Base-by-base conservation (phyloP, 2,329 filamentous ascomycete species). In the Fusarium sp. region DNA sequence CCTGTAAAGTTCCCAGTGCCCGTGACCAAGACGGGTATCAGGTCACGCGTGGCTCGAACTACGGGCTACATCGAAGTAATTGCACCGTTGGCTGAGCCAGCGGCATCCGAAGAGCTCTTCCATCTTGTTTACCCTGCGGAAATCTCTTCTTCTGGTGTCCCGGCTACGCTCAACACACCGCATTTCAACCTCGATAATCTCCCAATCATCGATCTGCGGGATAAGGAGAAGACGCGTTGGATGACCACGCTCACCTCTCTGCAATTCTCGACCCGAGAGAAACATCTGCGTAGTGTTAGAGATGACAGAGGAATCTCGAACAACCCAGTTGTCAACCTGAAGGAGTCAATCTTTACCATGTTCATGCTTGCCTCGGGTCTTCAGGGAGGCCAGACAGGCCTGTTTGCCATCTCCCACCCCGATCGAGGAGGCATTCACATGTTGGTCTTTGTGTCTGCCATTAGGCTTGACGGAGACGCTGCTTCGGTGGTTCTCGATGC, bases 261-360 rank as follows among this genome's bases (percentile, higher is more conserved):
- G 33, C 78, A 77, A 29, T 84, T 83, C 72, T 84, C 82, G 2
- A 40, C 74, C 2, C 77, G 80, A 13, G 83, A 86, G 68, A 80
- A 77, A 58, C 59, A 55, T 3, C 58, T 81, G 1, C 80, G 82
- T 4, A 74, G 79, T 1, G 61, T 69, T 2, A 59, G 69, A 4
- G 62, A 74, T 14, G 63, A 64, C 1, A 68, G 62, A 18, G 67
- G 68, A n/a, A 69, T 79, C 14, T 64, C 76, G 5, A 40, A 74
- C 0, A 76, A 81, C 3, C 61, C 75, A 4, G 79, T 82, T 0
- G 71, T 83, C 55, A 82, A 83, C 69, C 82, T 86, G 73, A 85
- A 85, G 65, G 82, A 85, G 62, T 82, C 83, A 0, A 58, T 86
- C 10, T 82, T 82, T 62, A 80, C 80, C 33, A 81, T 86, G 72